Evolutionary conservation across 176 grass and related monocot genomes (phyloP), one percentile per base, ranked within the genome.

Genomic region (Luzula sylvatica): DNA sequence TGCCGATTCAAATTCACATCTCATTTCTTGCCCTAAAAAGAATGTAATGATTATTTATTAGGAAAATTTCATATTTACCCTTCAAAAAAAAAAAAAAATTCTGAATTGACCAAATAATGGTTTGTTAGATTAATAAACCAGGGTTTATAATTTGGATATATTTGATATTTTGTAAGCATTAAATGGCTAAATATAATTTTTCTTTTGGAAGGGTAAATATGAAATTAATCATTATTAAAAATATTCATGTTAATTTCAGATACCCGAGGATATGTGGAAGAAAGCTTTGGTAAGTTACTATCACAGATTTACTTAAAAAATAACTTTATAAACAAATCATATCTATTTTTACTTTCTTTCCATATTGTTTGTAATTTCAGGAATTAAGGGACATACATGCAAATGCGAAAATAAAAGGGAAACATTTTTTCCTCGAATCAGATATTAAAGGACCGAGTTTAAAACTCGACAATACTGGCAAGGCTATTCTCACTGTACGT

Each of bases 381-480:
- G 88, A 84, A 70, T 60, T 95, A 41, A 81, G 83, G 67, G 83
- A 95, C 43, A 75, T 95, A 55, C 73, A 68, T 20, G 46, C 22
- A 8, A 61, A 56, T 35, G 81, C 75, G 35, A 39, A 68, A 73
- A 67, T 79, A 6, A 96, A 89, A 60, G 90, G 90, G 28, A 96
- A 82, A n/a, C 77, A 86, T 68, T 96, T 96, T 68, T 89, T 96
- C 71, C 59, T 96, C 45, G 90, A 96, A 85, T 46, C 51, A 14
- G 90, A 96, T 66, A 86, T 96, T 52, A 95, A 86, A 61, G 90
- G 83, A 9, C 84, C 90, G 28, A 83, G 84, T 52, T 52, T 96
- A 58, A 96, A 89, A 79, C 90, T 89, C 64, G 90, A 96, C 65
- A 54, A 82, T 26, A 89, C 84, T 8, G 84, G 90, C 23, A 96